Percentiles rank a stretch among this genome's conserved stretches.
phyloP scores from a whole-genome alignment of 2,329 filamentous ascomycete genomes.

The Chaetomiaceae sp. region DNA sequence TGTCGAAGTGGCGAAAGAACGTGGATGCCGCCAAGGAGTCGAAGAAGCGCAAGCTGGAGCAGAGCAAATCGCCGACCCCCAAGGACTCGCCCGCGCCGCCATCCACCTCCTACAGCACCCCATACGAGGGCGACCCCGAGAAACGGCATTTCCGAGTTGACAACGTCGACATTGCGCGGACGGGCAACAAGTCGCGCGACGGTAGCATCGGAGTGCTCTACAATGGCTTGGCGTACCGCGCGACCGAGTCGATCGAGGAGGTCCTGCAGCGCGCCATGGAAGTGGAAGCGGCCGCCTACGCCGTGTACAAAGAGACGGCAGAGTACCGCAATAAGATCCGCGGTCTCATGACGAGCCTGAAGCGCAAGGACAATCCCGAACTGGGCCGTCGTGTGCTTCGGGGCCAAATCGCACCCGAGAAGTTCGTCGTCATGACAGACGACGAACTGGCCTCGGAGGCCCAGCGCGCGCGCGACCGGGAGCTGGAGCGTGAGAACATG shows the following conservation, averaged over 20 bases:
- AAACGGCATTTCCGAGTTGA: conserved; percentile 82
- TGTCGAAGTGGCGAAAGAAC: conserved; percentile 80
- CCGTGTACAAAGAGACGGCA: conserved; percentile 62
- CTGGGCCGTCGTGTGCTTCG: conserved; percentile 72
- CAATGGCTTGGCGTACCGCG: conserved; percentile 74
- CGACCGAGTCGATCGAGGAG: conserved; percentile 64
- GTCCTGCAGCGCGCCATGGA: conserved; percentile 74
- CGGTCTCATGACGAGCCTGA: conserved; percentile 90
- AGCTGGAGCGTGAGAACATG: conserved; percentile 88
- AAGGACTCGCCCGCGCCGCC: conserved; percentile 49
- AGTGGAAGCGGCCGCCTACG: conserved; percentile 75
- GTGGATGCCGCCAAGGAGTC: conserved; percentile 60
- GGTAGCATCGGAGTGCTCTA: conserved; percentile 88
- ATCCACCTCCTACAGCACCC: conserved; percentile 35
- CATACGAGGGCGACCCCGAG: conserved; percentile 62
- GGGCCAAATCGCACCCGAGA: conserved; percentile 65
- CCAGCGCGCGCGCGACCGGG: conserved; percentile 69
- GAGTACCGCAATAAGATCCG: conserved; percentile 86
- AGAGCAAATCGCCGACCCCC: conserved; percentile 33
- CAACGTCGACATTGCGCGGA: conserved; percentile 71
- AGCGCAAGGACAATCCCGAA: conserved; percentile 79
- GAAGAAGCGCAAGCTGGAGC: conserved; percentile 37
- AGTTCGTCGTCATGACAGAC: conserved; percentile 80
- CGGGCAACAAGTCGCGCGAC: conserved; percentile 69
- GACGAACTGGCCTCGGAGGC: conserved; percentile 89